Base-by-base conservation (phyloP, 75 land plant species). In the Pinus taeda region DNA sequence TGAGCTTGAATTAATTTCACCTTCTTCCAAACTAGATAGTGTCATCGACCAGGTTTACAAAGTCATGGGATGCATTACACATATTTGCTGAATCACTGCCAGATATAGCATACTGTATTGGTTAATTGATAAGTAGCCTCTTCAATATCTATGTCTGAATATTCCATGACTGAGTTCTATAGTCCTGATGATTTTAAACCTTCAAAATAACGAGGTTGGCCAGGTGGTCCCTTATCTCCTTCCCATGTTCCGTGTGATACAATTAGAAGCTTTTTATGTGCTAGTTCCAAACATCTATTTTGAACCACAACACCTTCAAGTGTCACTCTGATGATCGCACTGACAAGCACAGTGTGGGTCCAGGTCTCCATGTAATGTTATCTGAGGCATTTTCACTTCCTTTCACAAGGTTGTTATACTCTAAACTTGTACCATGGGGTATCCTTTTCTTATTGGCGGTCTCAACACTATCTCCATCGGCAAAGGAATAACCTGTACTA, bases 341-440 rank as follows among this genome's bases (percentile, higher is more conserved):
- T 15, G 80, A 81, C 4, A 90, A 26, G 39, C 87, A 86, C 84
- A 78, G 85, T 30, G 79, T 80, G 71, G 88, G 87, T 18, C 90
- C 88, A 37, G 86, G 81, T 74, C 83, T 80, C 93, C 93, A 93
- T 45, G 61, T 57, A 73, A 93, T 70, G 57, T 81, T 79, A 70
- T 12, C 15, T 15, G 77, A 80, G 57, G 77, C 15, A 59, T 36
- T 42, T 69, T 79, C 56, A 11, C 79, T 80, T 64, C 61, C 81
- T 83, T 75, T 84, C 36, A 86, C 69, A 59, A 90, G 90, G 75
- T 88, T 90, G 75, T 86, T 92, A 58, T 90, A 92, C 76, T 84
- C 85, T 77, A 87, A 82, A 79, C 45, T 72, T 69, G 76, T 62
- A 30, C 91, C 91, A 79, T 60, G 76, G 66, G 89, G 33, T 33